These are phyloP conservation scores for Botrytis porri DNA, from an alignment of 2,329 filamentous ascomycete species.

Conservation along the genomic window DNA sequence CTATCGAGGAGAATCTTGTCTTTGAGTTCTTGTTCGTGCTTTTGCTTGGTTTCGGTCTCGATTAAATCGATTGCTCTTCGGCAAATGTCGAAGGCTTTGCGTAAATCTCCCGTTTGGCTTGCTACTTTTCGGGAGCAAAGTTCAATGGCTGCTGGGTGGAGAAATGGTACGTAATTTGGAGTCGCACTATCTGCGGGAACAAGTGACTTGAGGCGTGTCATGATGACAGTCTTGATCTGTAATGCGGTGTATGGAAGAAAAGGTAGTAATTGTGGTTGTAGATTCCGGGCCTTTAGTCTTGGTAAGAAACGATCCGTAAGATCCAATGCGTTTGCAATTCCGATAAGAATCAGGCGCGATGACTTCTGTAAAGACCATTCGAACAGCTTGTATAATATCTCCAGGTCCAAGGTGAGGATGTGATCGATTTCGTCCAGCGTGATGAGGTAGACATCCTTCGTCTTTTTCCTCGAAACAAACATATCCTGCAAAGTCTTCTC, in stretches of 20 bases:
- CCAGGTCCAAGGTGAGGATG: conserved; percentile 81
- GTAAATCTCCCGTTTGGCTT: conserved; percentile 87
- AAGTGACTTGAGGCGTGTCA: conserved; percentile 73
- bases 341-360: conserved; percentile 79
- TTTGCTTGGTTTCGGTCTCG: conserved; percentile 76
- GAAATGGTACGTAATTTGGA: conserved; percentile 71
- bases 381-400: conserved; percentile 89
- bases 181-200: conserved; percentile 55
- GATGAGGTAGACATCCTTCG: conserved; percentile 66
- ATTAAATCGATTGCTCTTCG: conserved; percentile 84
- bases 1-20: conserved; percentile 56
- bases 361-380: conserved; percentile 86
- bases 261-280: conserved; percentile 84
- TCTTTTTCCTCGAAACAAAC: conserved; percentile 62
- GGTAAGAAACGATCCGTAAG: conserved; percentile 93
- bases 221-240: conserved; percentile 87
- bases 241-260: conserved; percentile 88
- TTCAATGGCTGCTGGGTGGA: conserved; percentile 90
- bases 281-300: conserved; percentile 84
- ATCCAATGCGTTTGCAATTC: conserved; percentile 94
- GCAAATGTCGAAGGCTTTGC: conserved; percentile 94
- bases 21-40: conserved; percentile 61
- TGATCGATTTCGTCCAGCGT: conserved; percentile 95
- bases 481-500: conserved; percentile 65
- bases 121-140: conserved; percentile 94